These are phyloP conservation scores for Russula abietina DNA, from an alignment of 768 basidiomycete species.

Conservation along the genomic window DNA sequence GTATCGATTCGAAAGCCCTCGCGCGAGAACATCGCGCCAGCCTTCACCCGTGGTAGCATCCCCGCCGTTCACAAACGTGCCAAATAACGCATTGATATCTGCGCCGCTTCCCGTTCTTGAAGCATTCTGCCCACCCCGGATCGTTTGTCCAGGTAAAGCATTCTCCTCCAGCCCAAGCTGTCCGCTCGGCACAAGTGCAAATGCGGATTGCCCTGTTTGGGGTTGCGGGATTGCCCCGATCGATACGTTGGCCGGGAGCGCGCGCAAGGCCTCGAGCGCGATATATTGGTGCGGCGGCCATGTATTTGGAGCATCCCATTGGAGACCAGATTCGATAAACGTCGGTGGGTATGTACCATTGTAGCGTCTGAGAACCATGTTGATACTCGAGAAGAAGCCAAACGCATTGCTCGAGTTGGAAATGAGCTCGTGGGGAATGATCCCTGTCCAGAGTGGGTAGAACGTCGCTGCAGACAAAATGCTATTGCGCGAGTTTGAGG, in stretches of 20 bases:
- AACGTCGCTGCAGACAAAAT: conserved; percentile 72
- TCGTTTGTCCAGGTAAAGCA: conserved; percentile 62
- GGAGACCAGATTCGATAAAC: conserved; percentile 69
- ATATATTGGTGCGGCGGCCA: conserved; percentile 90
- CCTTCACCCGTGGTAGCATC: conserved; percentile 55
- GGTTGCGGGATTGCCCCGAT: conserved; percentile 49
- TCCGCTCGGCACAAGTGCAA: conserved; percentile 64
- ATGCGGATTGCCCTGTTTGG: conserved; percentile 48
- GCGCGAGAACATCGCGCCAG: conserved; percentile 55
- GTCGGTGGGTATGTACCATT: conserved; percentile 83
- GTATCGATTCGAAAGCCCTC: conserved; percentile 82
- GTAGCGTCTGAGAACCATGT: conserved; percentile 77
- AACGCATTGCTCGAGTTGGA: conserved; percentile 54
- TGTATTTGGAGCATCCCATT: conserved; percentile 88
- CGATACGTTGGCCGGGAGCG: conserved; percentile 69
- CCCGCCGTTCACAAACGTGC: conserved; percentile 62
- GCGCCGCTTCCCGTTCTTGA: conserved; percentile 48
- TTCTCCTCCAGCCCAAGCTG: conserved; percentile 75
- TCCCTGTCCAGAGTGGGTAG: conserved; percentile 84
- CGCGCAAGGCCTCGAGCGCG: conserved; percentile 64
- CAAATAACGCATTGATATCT: conserved; percentile 52
- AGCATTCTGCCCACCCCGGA: conserved; percentile 41
- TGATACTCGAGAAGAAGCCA: conserved; percentile 64
- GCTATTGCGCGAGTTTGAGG: conserved; percentile 53
- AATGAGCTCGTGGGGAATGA: conserved; percentile 68